Percentiles rank a stretch among this genome's conserved stretches.
phyloP scores from a whole-genome alignment of 441 rosid species.

The Pelargonium cotyledonis region DNA sequence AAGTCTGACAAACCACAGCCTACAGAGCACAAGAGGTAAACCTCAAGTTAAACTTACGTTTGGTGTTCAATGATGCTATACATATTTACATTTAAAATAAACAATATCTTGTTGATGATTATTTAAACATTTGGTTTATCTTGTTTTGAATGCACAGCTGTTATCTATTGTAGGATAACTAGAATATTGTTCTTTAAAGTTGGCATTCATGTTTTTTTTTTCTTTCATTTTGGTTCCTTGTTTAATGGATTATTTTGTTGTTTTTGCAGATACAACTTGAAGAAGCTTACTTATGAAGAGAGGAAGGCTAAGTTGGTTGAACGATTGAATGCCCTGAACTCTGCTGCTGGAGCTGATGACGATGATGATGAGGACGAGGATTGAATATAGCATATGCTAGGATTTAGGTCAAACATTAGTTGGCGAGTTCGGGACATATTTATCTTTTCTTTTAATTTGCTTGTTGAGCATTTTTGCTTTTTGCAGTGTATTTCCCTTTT shows the following conservation, averaged over 20 bases:
- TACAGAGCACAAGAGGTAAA: conserved; percentile 70
- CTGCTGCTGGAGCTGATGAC: conserved; percentile 6
- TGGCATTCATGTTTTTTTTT: background rate
- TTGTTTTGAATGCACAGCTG: background rate
- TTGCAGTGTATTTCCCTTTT: background rate
- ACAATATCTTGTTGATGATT: background rate
- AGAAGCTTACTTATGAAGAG: conserved; percentile 5
- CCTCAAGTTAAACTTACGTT: background rate
- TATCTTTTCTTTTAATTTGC: background rate
- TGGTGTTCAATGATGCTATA: too few species aligned
- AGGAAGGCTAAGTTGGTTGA: background rate
- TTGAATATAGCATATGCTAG: background rate
- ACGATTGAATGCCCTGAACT: background rate
- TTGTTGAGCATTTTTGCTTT: background rate
- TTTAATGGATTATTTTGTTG: background rate
- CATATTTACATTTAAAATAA: background rate
- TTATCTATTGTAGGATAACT: too few species aligned
- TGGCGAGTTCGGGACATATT: background rate
- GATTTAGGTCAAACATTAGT: background rate
- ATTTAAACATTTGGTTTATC: background rate
- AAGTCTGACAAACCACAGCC: conserved; percentile 57
- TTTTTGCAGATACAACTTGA: background rate
- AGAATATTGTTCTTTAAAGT: too few species aligned
- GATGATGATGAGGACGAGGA: background rate
- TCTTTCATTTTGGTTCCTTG: background rate